Conservation (phyloP, 202 grass and related monocot species). For the Panicum virgatum region DNA sequence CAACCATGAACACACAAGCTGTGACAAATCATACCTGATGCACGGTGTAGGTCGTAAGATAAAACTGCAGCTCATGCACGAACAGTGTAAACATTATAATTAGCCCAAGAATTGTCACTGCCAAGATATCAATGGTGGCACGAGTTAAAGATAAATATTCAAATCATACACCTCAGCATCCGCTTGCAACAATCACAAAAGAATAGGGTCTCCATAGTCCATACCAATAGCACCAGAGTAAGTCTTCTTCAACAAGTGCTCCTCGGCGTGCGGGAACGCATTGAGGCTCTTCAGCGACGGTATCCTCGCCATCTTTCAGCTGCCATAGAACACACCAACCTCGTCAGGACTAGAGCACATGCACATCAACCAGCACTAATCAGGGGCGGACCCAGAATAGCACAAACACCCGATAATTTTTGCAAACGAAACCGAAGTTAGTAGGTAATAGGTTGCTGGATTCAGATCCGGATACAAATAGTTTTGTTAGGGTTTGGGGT, state of each 20-base stretch:
- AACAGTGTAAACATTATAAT: constrained; percentile 88
- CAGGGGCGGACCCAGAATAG: not conserved
- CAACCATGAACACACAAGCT: not conserved
- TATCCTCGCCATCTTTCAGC: constrained; percentile 71
- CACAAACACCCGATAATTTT: too few species aligned
- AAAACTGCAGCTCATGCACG: constrained; percentile 82
- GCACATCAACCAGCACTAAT: not conserved
- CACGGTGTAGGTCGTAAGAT: constrained; percentile 87
- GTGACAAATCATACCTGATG: constrained; percentile 64
- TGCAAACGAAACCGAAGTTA: too few species aligned
- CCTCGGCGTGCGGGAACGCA: constrained; percentile 91
- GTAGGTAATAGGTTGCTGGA: too few species aligned
- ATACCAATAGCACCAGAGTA: constrained; percentile 85
- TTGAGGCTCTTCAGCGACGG: constrained; percentile 87
- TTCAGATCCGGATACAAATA: not conserved
- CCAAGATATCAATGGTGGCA: constrained; percentile 9
- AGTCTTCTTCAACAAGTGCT: constrained; percentile 92
- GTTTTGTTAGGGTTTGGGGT: not conserved
- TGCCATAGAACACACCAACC: constrained; percentile 19
- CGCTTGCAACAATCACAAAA: not conserved
- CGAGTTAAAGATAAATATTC: constrained; percentile 18
- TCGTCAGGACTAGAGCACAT: constrained; percentile 10
- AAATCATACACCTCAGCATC: constrained; percentile 9
- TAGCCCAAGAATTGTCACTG: constrained; percentile 81
- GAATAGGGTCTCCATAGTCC: constrained; percentile 22